Base-by-base conservation (phyloP, 805 yeast species). In the Millerozyma acaciae region DNA sequence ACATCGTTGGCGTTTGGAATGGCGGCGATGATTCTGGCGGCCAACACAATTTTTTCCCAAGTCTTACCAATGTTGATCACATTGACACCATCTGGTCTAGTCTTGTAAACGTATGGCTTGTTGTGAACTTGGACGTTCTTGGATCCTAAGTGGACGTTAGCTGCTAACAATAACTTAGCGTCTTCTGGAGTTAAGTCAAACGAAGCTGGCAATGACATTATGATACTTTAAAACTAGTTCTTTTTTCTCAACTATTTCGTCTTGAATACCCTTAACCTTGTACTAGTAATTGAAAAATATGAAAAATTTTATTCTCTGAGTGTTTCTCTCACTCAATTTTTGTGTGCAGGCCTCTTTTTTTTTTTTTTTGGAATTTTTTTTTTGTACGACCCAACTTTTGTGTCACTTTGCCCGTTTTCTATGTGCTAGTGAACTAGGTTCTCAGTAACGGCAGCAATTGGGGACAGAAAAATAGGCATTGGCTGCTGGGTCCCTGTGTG, bases 1-100 rank as follows among this genome's bases (percentile, higher is more conserved):
- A 93, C 96, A 67, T 93, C 99, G 55, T 90, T 79, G 53, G 97
- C 78, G 83, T 88, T 87, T 76, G 98, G 98, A 57, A 93, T 84
- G 63, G 98, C 96, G 70, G 97, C 99, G 66, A 93, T 88, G 75
- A 90, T 85, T 79, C 97, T 93, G 60, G 99, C 98, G 65, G 99
- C 99, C 70, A 93, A 79, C 51, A 90, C 97, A 70, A 89, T 84
- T 80, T 90, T 90, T 80, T 93, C 97, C 97, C 98, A 93, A 64
- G 99, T 93, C 80, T 90, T 89, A 80, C 94, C 94, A 63, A 93
- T 78, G 87, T 93, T 87, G 74, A 93, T 89, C 57, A 93, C 78
- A 81, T 88, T 88, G 62, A 93, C 97, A 83, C 98, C 98, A 70
- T 93, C 98, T 75, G 95, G 93, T 79, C 97, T 89, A 73, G 96